These are phyloP conservation scores for Trichophyton rubrum DNA, from an alignment of 2,329 filamentous ascomycete genomes.

Conservation along the genomic window DNA sequence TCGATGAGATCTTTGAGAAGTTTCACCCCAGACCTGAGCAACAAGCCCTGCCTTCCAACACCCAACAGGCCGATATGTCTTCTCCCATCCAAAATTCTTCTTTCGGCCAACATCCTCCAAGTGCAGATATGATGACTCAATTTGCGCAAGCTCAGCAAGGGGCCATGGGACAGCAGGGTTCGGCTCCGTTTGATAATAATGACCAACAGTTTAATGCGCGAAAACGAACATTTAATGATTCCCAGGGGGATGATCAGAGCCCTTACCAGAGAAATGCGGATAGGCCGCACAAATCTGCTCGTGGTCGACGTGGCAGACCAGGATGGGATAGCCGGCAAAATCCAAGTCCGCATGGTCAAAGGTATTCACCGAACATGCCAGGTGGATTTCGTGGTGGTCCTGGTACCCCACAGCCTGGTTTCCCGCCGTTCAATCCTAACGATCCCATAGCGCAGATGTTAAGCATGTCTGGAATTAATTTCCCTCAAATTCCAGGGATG, in stretches of 20 bases:
- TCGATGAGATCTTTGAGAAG: conserved; percentile 43
- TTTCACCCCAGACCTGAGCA: conserved; percentile 34
- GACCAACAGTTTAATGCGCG: conserved; percentile 27
- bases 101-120: conserved; percentile 11
- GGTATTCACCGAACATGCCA: conserved; percentile 12
- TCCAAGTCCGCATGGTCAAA: conserved; percentile 15
- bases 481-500: conserved; percentile 38
- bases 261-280: conserved; percentile 28
- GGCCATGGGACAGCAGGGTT: neutral
- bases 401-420: conserved; percentile 32
- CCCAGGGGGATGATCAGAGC: conserved; percentile 34
- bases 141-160: neutral
- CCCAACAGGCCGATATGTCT: conserved; percentile 13
- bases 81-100: conserved; percentile 17
- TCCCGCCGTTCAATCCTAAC: conserved; percentile 42
- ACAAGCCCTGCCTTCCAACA: neutral
- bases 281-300: conserved; percentile 36
- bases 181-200: conserved; percentile 13
- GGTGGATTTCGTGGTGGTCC: conserved; percentile 16
- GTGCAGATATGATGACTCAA: conserved; percentile 1
- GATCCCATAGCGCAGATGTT: conserved; percentile 44
- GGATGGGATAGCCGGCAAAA: conserved; percentile 32
- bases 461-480: conserved; percentile 41
- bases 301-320: conserved; percentile 25
- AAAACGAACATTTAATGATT: conserved; percentile 44